Evolutionary conservation across 179 eudicot genomes (phyloP).

Genomic region (Spergularia azorica): DNA sequence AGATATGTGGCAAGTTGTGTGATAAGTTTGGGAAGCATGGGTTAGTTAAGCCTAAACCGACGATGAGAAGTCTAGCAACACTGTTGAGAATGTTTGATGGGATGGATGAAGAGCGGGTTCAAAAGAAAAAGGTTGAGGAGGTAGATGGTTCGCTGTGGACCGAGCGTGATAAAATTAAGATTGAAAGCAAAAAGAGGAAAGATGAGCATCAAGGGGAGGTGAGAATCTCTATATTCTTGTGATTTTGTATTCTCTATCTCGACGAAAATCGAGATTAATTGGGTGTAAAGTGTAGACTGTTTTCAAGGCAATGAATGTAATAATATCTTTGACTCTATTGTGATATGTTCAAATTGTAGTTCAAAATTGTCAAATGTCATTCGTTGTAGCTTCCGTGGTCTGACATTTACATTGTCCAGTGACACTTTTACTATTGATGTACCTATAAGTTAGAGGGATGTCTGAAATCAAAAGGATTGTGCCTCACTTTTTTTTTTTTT

Average conservation of each 20-base stretch:
- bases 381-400: neutral
- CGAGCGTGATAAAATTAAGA: conserved; percentile 88
- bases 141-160: conserved; percentile 88
- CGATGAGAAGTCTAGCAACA: conserved; percentile 83
- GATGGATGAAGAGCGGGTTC: conserved; percentile 84
- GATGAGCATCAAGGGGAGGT: conserved; percentile 99
- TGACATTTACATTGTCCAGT: too few species aligned
- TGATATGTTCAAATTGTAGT: neutral
- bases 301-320: neutral
- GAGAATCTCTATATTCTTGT: neutral
- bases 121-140: conserved; percentile 89
- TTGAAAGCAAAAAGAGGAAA: conserved; percentile 91
- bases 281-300: neutral
- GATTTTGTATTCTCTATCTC: neutral
- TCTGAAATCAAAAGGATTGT: too few species aligned
- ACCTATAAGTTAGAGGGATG: too few species aligned
- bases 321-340: too few species aligned
- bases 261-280: neutral
- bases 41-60: conserved; percentile 70
- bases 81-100: conserved; percentile 95
- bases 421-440: too few species aligned
- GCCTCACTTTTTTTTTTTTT: neutral
- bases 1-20: conserved; percentile 77
- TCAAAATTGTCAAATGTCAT: neutral
- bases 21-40: conserved; percentile 97